These are phyloP conservation scores for Filobasidium floriforme DNA, from an alignment of 768 basidiomycete species.

Conservation along the genomic window DNA sequence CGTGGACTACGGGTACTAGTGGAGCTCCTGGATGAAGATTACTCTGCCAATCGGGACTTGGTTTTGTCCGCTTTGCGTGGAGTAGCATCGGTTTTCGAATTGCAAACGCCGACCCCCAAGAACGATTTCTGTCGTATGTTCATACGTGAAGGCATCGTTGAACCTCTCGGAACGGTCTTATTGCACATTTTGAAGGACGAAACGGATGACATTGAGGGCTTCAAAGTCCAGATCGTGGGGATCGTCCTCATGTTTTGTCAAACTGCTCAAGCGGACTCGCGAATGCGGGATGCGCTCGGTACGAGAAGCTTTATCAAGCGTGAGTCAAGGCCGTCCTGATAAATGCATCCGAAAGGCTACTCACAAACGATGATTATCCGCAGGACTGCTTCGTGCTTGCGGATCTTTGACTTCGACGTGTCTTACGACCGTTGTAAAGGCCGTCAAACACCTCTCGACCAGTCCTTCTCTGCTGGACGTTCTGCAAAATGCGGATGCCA, in stretches of 20 bases:
- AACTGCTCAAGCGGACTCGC: constrained; percentile 88
- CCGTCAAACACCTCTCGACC: constrained; percentile 94
- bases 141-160: constrained; percentile 86
- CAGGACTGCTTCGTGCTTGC: constrained; percentile 80
- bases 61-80: constrained; percentile 90
- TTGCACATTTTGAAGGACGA: constrained; percentile 65
- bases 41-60: constrained; percentile 79
- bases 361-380: not conserved
- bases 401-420: constrained; percentile 79
- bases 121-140: constrained; percentile 99
- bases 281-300: constrained; percentile 85
- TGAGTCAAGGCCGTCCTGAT: constrained; percentile 48
- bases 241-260: constrained; percentile 87
- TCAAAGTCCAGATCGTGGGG: constrained; percentile 81
- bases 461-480: constrained; percentile 81
- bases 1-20: constrained; percentile 91
- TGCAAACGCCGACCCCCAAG: constrained; percentile 88
- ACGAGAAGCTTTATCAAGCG: constrained; percentile 80
- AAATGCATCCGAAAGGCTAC: not conserved
- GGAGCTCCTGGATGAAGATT: constrained; percentile 93
- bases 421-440: constrained; percentile 81
- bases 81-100: constrained; percentile 88
- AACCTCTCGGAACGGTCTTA: constrained; percentile 82
- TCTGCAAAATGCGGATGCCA: constrained; percentile 88
- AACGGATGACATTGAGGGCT: constrained; percentile 58